These are phyloP conservation scores for Eucalyptus paniculata DNA, from an alignment of 345 rosid species.

Conservation along the genomic window DNA sequence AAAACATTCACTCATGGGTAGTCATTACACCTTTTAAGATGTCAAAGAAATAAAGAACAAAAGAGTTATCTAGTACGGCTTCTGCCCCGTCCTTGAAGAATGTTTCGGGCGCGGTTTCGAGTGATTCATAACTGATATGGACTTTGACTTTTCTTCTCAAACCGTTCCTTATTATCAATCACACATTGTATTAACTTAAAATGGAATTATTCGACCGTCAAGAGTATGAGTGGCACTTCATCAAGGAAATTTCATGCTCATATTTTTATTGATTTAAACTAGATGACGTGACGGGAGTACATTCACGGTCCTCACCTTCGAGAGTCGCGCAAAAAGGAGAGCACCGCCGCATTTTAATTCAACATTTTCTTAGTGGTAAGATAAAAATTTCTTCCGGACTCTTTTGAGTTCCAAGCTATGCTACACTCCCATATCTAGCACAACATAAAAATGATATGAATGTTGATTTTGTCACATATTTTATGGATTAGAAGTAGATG, in stretches of 20 bases:
- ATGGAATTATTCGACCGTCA: no score
- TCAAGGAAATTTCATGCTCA: no score
- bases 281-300: no score
- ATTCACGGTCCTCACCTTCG: no score
- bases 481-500: background rate
- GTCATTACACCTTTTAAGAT: background rate
- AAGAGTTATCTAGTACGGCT: background rate
- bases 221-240: no score
- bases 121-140: background rate
- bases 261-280: no score
- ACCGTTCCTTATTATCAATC: background rate
- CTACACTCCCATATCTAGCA: background rate
- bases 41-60: background rate
- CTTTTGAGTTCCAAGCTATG: background rate
- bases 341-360: background rate
- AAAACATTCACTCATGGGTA: background rate
- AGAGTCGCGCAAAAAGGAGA: no score
- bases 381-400: background rate
- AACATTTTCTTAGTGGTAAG: background rate
- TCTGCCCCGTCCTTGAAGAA: background rate
- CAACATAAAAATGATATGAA: background rate
- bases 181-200: background rate
- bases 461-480: background rate
- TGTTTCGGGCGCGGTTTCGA: background rate
- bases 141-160: background rate